These are phyloP conservation scores for Populus hybrid DNA, from an alignment of 441 rosid species.

Conservation along the genomic window DNA sequence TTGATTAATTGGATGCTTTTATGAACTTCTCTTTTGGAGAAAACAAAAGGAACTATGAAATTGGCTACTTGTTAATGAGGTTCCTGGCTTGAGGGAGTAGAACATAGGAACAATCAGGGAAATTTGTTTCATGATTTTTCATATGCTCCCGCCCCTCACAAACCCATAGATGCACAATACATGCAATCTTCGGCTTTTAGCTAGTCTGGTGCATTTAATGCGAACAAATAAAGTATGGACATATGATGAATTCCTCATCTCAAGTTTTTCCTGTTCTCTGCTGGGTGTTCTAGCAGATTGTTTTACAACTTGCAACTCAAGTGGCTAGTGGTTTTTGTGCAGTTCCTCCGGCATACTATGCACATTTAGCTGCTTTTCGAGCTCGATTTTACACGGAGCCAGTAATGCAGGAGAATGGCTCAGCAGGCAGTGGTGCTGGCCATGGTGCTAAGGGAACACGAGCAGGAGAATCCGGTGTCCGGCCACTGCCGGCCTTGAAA, in stretches of 20 bases:
- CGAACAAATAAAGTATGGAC: not conserved
- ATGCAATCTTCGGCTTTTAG: not conserved
- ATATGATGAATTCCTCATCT: not conserved
- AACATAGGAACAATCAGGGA: not conserved
- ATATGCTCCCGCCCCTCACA: not conserved
- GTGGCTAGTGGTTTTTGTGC: slow-evolving; percentile 20
- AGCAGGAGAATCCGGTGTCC: slow-evolving; percentile 58
- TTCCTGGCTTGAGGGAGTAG: not conserved
- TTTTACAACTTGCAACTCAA: not conserved
- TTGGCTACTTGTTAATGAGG: not conserved
- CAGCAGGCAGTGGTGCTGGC: slow-evolving; percentile 32
- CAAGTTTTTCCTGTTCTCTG: not conserved
- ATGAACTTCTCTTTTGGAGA: not conserved
- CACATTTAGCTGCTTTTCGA: slow-evolving; percentile 95
- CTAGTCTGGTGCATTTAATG: not conserved
- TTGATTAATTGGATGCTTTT: not conserved
- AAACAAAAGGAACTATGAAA: not conserved
- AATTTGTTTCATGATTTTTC: not conserved
- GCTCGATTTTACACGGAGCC: slow-evolving; percentile 98
- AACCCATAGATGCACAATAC: not conserved
- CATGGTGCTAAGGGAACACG: slow-evolving; percentile 33
- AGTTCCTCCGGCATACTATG: slow-evolving; percentile 99
- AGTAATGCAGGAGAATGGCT: slow-evolving; percentile 75
- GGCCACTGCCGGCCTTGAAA: slow-evolving; percentile 90
- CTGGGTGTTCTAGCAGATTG: not conserved